Conservation (phyloP, 1,284 basidiomycete species). For the Serendipita sp. region DNA sequence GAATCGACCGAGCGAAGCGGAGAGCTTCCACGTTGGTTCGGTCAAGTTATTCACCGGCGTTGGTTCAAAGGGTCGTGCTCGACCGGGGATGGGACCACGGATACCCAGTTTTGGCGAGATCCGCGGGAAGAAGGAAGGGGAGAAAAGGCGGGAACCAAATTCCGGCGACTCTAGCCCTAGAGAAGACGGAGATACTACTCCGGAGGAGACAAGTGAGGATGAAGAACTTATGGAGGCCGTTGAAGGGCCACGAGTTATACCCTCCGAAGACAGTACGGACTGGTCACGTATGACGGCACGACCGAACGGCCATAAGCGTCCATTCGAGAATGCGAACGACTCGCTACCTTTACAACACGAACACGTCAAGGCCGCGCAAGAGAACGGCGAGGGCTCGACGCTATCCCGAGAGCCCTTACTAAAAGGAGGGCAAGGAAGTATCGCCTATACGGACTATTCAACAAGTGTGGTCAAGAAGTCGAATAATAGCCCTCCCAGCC, state of each 20-base stretch:
- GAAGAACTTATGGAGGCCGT: conserved; percentile 59
- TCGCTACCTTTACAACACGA: neutral
- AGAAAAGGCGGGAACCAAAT: conserved; percentile 24
- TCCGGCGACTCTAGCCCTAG: conserved; percentile 28
- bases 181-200: conserved; percentile 13
- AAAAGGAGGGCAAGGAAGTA: neutral
- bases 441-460: conserved; percentile 4
- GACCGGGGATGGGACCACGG: conserved; percentile 45
- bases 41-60: conserved; percentile 61
- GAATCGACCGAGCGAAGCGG: conserved; percentile 40
- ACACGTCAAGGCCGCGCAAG: neutral
- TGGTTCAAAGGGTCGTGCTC: conserved; percentile 23
- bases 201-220: conserved; percentile 30
- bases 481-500: neutral
- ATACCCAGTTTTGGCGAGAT: conserved; percentile 77
- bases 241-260: conserved; percentile 35
- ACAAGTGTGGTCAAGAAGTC: conserved; percentile 1
- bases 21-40: conserved; percentile 70
- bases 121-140: conserved; percentile 13
- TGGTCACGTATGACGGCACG: neutral
- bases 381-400: neutral
- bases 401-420: neutral
- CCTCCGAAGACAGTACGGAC: neutral
- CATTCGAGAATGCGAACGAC: conserved; percentile 1
- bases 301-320: neutral